phyloP scores from a whole-genome alignment of 768 basidiomycete species.

The Royoungia palumana region DNA sequence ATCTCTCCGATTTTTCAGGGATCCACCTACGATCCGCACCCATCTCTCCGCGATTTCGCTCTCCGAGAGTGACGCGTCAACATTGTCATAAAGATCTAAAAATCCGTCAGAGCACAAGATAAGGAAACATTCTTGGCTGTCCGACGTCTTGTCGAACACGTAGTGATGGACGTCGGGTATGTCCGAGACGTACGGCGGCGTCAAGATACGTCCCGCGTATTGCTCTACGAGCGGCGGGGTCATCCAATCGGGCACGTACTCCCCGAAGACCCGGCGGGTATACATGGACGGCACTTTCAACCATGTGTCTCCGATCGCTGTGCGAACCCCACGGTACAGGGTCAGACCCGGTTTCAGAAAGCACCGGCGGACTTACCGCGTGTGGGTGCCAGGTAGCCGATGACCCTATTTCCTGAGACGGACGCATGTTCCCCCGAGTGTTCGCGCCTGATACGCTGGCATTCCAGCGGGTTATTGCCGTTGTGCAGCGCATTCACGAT shows the following conservation, averaged over 20 bases:
- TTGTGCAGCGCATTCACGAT: constrained; percentile 31
- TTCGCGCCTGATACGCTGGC: constrained; percentile 27
- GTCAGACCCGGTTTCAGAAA: constrained; percentile 10
- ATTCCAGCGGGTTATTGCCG: constrained; percentile 26
- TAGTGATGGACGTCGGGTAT: constrained; percentile 40
- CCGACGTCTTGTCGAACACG: constrained; percentile 21
- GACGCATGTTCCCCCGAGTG: constrained; percentile 31
- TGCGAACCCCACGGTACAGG: constrained; percentile 8
- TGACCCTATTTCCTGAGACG: constrained; percentile 31
- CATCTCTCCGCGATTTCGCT: constrained; percentile 34
- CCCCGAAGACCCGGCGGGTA: constrained; percentile 30
- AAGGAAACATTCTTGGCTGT: constrained; percentile 29
- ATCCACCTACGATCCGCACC: constrained; percentile 31
- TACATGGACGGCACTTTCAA: constrained; percentile 34
- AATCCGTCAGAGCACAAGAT: constrained; percentile 49
- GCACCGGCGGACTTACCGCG: constrained; percentile 27
- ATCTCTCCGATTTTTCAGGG: constrained; percentile 20
- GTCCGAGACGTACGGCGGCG: constrained; percentile 46
- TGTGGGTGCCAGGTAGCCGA: constrained; percentile 39
- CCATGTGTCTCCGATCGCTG: constrained; percentile 36
- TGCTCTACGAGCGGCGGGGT: constrained; percentile 12
- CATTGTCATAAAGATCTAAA: constrained; percentile 37
- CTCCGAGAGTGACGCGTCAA: constrained; percentile 19
- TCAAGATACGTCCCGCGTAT: constrained; percentile 36
- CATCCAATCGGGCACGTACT: constrained; percentile 24